Percentiles rank a stretch among this genome's conserved stretches.
Conservation (phyloP, 140 eudicot species). For the Erigeron philadelphicus region DNA sequence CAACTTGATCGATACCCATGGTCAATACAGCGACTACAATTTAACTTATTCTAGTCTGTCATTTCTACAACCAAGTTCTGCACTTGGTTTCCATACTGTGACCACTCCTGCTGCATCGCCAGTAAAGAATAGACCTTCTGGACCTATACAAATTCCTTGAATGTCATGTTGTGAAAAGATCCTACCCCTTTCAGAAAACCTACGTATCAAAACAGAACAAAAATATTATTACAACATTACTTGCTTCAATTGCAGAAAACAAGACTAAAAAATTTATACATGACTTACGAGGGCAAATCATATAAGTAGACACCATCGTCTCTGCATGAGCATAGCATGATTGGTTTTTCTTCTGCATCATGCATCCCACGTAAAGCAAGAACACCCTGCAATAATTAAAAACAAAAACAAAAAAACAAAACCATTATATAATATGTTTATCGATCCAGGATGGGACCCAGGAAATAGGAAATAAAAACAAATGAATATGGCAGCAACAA, state of each 20-base stretch:
- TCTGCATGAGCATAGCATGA: constrained; percentile 53
- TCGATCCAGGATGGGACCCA: background rate
- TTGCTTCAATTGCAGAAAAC: background rate
- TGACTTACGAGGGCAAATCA: constrained; percentile 66
- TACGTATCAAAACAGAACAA: background rate
- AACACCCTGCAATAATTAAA: constrained; percentile 40
- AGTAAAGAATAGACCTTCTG: constrained; percentile 55
- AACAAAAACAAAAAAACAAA: background rate
- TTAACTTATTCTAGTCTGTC: background rate
- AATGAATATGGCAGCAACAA: background rate
- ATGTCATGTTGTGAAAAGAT: constrained; percentile 39
- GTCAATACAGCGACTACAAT: too few species aligned
- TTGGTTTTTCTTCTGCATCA: constrained; percentile 51
- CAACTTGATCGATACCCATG: too few species aligned
- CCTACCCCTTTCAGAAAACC: constrained; percentile 61
- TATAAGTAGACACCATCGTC: constrained; percentile 54
- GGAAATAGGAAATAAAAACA: background rate
- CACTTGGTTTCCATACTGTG: constrained; percentile 42
- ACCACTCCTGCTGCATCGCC: constrained; percentile 58
- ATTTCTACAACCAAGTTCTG: background rate
- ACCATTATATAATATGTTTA: background rate
- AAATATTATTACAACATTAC: background rate
- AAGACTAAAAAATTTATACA: background rate
- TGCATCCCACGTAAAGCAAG: constrained; percentile 50
- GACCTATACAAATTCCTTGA: constrained; percentile 33